phyloP scores from a whole-genome alignment of 306 rosid genomes.

The Trichosanthes truncata region DNA sequence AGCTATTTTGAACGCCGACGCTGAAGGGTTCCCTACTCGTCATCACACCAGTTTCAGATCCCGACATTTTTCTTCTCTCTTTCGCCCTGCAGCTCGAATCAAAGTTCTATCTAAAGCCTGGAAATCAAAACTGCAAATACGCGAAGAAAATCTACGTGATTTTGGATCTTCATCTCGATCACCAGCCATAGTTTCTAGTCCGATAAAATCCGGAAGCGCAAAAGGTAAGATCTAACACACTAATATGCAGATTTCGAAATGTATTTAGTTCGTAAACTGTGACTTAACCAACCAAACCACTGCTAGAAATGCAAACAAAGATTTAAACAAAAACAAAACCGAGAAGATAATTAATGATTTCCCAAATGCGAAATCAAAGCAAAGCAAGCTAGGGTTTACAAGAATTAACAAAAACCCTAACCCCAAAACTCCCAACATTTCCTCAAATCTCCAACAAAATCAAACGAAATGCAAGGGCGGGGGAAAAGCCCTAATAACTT shows the following conservation, averaged over 20 bases:
- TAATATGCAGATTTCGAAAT: not conserved
- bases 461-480: not conserved
- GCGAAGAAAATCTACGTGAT: not conserved
- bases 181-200: not conserved
- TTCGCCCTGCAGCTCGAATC: not conserved
- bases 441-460: not conserved
- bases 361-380: not conserved
- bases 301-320: not conserved
- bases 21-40: slow-evolving; percentile 37
- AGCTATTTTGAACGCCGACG: slow-evolving; percentile 25
- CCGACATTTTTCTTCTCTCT: slow-evolving; percentile 34
- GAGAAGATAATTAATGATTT: not conserved
- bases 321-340: not conserved
- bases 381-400: not conserved
- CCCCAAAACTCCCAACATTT: not conserved
- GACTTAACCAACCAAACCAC: not conserved
- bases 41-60: slow-evolving; percentile 53
- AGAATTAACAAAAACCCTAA: not conserved
- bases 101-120: slow-evolving; percentile 12
- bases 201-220: not conserved
- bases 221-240: not conserved
- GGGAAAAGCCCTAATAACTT: not conserved
- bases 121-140: not conserved
- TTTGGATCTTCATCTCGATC: not conserved
- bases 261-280: not conserved